Evolutionary conservation across 495 filamentous ascomycete genomes (phyloP).

Genomic region (Penicillium paradoxum): DNA sequence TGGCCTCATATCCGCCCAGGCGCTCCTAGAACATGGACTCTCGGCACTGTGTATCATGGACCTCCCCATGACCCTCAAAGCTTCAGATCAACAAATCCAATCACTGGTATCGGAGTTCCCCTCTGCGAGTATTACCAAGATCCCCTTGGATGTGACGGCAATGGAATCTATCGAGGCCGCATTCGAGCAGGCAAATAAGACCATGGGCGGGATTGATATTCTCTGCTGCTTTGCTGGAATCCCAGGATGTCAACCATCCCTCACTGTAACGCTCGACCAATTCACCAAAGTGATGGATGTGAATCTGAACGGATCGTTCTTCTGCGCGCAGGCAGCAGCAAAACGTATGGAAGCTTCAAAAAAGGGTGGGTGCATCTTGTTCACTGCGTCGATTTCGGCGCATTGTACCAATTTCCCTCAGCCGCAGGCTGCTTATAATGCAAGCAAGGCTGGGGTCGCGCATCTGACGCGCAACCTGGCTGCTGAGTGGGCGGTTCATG

Average conservation of each 20-base stretch:
- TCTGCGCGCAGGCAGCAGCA: conserved; percentile 63
- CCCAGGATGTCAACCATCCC: conserved; percentile 52
- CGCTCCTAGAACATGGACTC: conserved; percentile 69
- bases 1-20: conserved; percentile 52
- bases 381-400: conserved; percentile 64
- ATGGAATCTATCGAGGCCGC: conserved; percentile 42
- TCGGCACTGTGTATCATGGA: conserved; percentile 59
- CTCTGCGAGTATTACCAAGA: conserved; percentile 38
- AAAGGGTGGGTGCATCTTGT: conserved; percentile 57
- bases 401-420: conserved; percentile 65
- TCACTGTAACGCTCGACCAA: conserved; percentile 49
- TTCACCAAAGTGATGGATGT: conserved; percentile 61
- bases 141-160: conserved; percentile 56
- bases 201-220: conserved; percentile 52
- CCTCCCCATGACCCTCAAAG: conserved; percentile 35
- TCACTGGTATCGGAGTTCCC: conserved; percentile 51
- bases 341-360: conserved; percentile 46
- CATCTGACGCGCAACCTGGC: conserved; percentile 57
- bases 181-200: conserved; percentile 32
- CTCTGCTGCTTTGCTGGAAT: conserved; percentile 66
- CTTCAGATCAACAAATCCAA: conserved; percentile 36
- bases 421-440: conserved; percentile 66
- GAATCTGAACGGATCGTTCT: conserved; percentile 63
- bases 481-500: conserved; percentile 59
- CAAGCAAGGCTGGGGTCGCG: conserved; percentile 60